A percentile compares a stretch with the other conserved stretches of the same genome.
Evolutionary conservation across 352 stramenopile species (phyloP).

Genomic region (Blastocystis sp.): DNA sequence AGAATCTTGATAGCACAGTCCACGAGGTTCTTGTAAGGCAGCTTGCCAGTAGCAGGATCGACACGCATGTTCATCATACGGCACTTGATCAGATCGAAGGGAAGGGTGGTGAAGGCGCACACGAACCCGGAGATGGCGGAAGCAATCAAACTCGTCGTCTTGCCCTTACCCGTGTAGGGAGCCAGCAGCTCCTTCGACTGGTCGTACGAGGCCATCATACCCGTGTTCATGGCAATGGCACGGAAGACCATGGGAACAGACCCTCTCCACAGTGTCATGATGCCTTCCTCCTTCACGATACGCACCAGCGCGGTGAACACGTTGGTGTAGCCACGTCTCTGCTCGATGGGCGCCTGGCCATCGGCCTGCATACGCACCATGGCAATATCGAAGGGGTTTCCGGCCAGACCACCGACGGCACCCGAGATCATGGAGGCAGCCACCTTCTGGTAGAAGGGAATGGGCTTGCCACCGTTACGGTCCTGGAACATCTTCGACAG

Average conservation of each 20-base stretch:
- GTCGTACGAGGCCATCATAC: constrained; percentile 98
- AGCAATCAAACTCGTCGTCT: constrained; percentile 84
- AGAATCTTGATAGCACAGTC: constrained; percentile 91
- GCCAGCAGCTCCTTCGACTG: constrained; percentile 77
- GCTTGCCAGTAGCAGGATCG: constrained; percentile 81
- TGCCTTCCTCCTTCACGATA: constrained; percentile 82
- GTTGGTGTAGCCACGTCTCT: constrained; percentile 96
- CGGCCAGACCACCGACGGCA: constrained; percentile 82
- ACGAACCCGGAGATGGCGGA: constrained; percentile 92
- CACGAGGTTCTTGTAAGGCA: constrained; percentile 88
- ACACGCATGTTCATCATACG: constrained; percentile 94
- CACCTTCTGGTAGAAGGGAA: constrained; percentile 72
- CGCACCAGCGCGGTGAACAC: constrained; percentile 90
- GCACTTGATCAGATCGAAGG: constrained; percentile 97
- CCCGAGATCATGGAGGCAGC: constrained; percentile 71
- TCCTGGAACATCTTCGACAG: constrained; percentile 72
- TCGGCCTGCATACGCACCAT: constrained; percentile 96
- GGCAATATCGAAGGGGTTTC: constrained; percentile 94
- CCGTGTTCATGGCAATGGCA: constrained; percentile 96
- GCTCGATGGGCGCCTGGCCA: constrained; percentile 82
- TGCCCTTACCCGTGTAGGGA: constrained; percentile 54
- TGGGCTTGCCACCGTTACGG: constrained; percentile 70
- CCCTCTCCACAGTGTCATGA: constrained; percentile 84
- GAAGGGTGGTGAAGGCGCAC: constrained; percentile 92
- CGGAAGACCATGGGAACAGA: constrained; percentile 87